Evolutionary conservation across 192 early-diverging fungal species (phyloP).

Genomic region (Entomortierella beljakovae): DNA sequence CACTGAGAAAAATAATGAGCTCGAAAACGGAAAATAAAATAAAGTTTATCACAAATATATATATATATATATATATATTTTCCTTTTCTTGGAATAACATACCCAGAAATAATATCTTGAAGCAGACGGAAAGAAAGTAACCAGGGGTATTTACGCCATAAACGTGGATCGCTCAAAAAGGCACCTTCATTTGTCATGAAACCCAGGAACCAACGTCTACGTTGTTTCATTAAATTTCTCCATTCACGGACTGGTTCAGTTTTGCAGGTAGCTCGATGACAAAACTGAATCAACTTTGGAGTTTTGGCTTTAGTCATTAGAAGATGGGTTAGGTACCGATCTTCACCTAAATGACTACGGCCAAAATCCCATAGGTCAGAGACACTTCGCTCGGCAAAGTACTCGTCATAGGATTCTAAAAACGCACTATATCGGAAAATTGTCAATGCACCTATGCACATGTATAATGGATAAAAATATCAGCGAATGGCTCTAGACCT

Average conservation of each 20-base stretch:
- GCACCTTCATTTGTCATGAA: constrained; percentile 56
- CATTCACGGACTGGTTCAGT: constrained; percentile 56
- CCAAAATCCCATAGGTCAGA: constrained; percentile 57
- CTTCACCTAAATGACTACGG: constrained; percentile 60
- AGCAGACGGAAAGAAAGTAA: constrained; percentile 15
- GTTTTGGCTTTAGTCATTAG: constrained; percentile 50
- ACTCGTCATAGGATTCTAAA: constrained; percentile 55
- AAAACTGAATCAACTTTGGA: constrained; percentile 53
- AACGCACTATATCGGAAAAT: constrained; percentile 26
- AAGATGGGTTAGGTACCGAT: constrained; percentile 63
- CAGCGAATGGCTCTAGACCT: too few relatives aligned
- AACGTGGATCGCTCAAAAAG: constrained; percentile 46
- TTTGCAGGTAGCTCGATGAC: constrained; percentile 55
- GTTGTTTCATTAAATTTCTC: constrained; percentile 56
- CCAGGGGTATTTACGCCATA: constrained; percentile 47
- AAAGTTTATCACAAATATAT: too few relatives aligned
- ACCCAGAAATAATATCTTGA: constrained; percentile 24
- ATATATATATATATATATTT: too few relatives aligned
- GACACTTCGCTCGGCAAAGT: constrained; percentile 48
- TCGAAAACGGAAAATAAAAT: too few relatives aligned
- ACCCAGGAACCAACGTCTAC: constrained; percentile 61
- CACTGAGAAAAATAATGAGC: too few relatives aligned
- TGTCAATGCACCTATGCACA: constrained; percentile 10
- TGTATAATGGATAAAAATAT: too few relatives aligned
- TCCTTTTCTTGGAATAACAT: background rate